Percentiles rank a stretch among this genome's conserved stretches.
Evolutionary conservation across 1,284 basidiomycete genomes (phyloP).

Genomic region (Tylopilus orsonianus): DNA sequence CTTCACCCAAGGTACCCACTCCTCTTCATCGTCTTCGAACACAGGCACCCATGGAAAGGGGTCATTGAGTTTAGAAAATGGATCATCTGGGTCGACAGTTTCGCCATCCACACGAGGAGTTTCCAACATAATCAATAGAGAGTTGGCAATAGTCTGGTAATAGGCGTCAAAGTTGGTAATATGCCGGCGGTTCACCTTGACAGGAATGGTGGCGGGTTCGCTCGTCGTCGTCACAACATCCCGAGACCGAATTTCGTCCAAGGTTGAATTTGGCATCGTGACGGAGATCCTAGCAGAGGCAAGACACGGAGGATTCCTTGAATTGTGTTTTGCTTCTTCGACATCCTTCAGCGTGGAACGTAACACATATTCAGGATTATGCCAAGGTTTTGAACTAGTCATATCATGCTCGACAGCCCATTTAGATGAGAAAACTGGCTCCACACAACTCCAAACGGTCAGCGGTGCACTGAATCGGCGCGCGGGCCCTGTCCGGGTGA

Average conservation of each 20-base stretch:
- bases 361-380: not conserved
- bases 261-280: constrained; percentile 8
- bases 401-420: constrained; percentile 3
- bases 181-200: constrained; percentile 4
- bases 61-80: not conserved
- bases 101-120: not conserved
- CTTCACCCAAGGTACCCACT: constrained; percentile 10
- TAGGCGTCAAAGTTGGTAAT: constrained; percentile 7
- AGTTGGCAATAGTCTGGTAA: constrained; percentile 6
- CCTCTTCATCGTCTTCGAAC: constrained; percentile 8
- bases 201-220: not conserved
- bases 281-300: not conserved
- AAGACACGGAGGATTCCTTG: not conserved
- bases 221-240: constrained; percentile 8
- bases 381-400: not conserved
- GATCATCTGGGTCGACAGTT: not conserved
- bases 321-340: not conserved
- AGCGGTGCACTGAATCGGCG: constrained; percentile 4
- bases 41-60: not conserved
- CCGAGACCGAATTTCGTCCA: not conserved
- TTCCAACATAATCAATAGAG: not conserved
- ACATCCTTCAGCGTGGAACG: constrained; percentile 1
- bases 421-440: constrained; percentile 1
- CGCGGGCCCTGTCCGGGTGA: constrained; percentile 11
- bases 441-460: not conserved